phyloP scores from a whole-genome alignment of 2,329 filamentous ascomycete genomes.

The Phaeosphaeriaceae sp. region DNA sequence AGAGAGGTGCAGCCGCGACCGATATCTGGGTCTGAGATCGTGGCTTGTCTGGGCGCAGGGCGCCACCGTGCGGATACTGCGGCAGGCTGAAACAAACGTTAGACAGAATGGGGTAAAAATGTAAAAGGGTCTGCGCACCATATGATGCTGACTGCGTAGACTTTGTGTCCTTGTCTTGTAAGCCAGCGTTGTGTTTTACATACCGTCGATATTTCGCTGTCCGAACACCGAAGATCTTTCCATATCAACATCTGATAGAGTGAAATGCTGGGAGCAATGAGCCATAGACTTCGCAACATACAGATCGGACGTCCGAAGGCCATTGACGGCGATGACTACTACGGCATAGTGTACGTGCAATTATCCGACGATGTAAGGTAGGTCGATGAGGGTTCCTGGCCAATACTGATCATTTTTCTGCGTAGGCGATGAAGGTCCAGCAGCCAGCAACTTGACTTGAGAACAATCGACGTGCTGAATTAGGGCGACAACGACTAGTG shows the following conservation, averaged over 20 bases:
- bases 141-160: not conserved
- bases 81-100: conserved; percentile 1
- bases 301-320: not conserved
- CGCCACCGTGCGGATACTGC: not conserved
- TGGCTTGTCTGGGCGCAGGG: conserved; percentile 11
- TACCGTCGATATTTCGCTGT: not conserved
- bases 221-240: conserved; percentile 1
- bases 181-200: not conserved
- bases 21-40: conserved; percentile 1
- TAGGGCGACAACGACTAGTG: not conserved
- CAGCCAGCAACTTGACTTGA: not conserved
- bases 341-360: not conserved
- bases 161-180: not conserved
- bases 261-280: not conserved
- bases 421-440: not conserved
- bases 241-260: not conserved
- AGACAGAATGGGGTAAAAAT: not conserved
- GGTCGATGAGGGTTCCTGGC: not conserved
- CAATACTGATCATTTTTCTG: not conserved
- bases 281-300: not conserved
- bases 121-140: not conserved
- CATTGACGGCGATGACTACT: not conserved
- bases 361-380: not conserved
- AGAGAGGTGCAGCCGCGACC: conserved; percentile 7
- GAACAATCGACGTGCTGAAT: not conserved